A percentile compares a stretch with the other conserved stretches of the same genome.
Evolutionary conservation across 495 filamentous ascomycete genomes (phyloP).

Genomic region (Hypoxylon perforatum): DNA sequence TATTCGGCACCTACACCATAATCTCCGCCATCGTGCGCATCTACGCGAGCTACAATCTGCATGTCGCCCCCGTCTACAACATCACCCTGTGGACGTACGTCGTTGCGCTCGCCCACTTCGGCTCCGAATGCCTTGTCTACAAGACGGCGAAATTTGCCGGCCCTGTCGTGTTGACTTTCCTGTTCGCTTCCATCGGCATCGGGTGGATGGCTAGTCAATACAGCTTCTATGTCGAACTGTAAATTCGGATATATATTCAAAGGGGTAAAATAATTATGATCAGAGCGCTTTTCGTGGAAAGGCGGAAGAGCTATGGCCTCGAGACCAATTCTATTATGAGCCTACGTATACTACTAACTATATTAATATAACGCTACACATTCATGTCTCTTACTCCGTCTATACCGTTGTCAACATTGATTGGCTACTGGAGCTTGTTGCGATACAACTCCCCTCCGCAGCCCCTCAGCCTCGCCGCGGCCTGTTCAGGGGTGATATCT

Average conservation of each 20-base stretch:
- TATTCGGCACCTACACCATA: constrained; percentile 94
- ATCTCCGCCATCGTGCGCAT: constrained; percentile 78
- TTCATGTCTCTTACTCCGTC: background rate
- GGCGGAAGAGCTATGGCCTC: background rate
- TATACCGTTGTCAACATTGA: background rate
- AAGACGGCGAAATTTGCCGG: constrained; percentile 75
- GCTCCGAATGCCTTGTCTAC: constrained; percentile 80
- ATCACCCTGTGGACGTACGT: constrained; percentile 82
- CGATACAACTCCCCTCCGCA: constrained; percentile 87
- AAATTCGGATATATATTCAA: constrained; percentile 8
- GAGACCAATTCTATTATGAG: constrained; percentile 8
- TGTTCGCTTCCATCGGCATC: constrained; percentile 74
- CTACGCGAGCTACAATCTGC: constrained; percentile 88
- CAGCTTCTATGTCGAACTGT: constrained; percentile 66
- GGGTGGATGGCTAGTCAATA: constrained; percentile 86
- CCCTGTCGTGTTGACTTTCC: constrained; percentile 75
- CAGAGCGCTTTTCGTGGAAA: background rate
- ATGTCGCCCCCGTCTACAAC: constrained; percentile 75
- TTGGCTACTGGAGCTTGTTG: constrained; percentile 63
- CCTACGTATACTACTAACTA: constrained; percentile 12
- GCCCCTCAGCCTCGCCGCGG: constrained; percentile 77
- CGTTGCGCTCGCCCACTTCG: constrained; percentile 83
- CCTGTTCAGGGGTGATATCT: constrained; percentile 98
- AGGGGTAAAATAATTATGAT: background rate
- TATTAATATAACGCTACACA: constrained; percentile 20